Conservation (phyloP, 1,139 yeast genomes). For the Yamadazyma jaroonii region DNA sequence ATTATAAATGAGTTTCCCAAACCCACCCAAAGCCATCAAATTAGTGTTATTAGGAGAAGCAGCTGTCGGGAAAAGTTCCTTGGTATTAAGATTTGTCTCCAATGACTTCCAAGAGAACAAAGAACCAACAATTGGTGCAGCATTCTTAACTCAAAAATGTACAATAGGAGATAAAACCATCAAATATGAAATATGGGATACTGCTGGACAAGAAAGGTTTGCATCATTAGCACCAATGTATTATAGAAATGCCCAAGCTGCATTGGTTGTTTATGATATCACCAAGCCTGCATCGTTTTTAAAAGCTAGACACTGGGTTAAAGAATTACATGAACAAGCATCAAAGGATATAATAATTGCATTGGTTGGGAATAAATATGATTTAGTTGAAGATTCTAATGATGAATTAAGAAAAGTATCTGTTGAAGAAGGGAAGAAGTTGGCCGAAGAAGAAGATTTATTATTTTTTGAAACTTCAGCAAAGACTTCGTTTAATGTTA, state of each 20-base stretch:
- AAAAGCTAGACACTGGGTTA: slow-evolving; percentile 99
- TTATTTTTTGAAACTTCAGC: slow-evolving; percentile 93
- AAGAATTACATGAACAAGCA: slow-evolving; percentile 94
- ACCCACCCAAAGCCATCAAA: slow-evolving; percentile 73
- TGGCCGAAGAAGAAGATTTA: slow-evolving; percentile 71
- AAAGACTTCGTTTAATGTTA: slow-evolving; percentile 81
- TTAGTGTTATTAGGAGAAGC: slow-evolving; percentile 93
- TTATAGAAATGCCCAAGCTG: slow-evolving; percentile 98
- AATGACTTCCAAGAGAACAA: slow-evolving; percentile 97
- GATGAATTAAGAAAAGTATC: slow-evolving; percentile 69
- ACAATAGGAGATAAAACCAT: slow-evolving; percentile 86
- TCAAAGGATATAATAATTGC: slow-evolving; percentile 89
- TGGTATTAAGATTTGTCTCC: slow-evolving; percentile 88
- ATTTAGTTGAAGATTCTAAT: slow-evolving; percentile 47
- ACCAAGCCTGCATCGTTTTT: slow-evolving; percentile 97
- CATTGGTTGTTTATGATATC: slow-evolving; percentile 91
- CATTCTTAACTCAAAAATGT: slow-evolving; percentile 92
- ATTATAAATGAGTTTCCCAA: slow-evolving; percentile 30
- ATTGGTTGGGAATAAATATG: slow-evolving; percentile 88
- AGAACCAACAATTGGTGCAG: slow-evolving; percentile 98
- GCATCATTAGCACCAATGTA: slow-evolving; percentile 98
- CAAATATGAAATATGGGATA: slow-evolving; percentile 98
- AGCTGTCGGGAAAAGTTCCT: slow-evolving; percentile 94
- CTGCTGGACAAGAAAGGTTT: slow-evolving; percentile 98
- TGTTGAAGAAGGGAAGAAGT: slow-evolving; percentile 76